These are phyloP conservation scores for Paxillus rubicundulus DNA, from an alignment of 768 basidiomycete genomes.

Conservation along the genomic window DNA sequence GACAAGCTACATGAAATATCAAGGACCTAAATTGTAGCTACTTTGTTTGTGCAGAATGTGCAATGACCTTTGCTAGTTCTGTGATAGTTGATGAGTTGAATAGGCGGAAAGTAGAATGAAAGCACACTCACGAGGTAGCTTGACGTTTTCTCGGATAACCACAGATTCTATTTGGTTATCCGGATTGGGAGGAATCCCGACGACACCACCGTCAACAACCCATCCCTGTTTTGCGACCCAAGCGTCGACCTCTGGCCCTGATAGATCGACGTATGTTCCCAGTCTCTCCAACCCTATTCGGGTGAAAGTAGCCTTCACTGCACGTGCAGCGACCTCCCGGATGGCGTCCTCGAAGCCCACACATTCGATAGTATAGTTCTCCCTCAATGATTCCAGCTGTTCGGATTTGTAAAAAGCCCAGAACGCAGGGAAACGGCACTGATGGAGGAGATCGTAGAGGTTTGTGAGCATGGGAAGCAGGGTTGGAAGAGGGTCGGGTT, in stretches of 20 bases:
- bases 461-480: constrained; percentile 67
- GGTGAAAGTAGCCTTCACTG: constrained; percentile 76
- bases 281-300: constrained; percentile 67
- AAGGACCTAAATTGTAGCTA: constrained; percentile 14
- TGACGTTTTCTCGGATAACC: constrained; percentile 79
- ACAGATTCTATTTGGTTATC: constrained; percentile 88
- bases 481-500: constrained; percentile 75
- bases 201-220: constrained; percentile 57
- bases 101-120: background rate
- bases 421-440: constrained; percentile 86
- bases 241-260: constrained; percentile 56
- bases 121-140: constrained; percentile 65
- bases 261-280: constrained; percentile 66
- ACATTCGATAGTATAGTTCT: constrained; percentile 85
- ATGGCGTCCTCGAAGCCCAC: constrained; percentile 83
- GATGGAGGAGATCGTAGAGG: constrained; percentile 69
- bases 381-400: constrained; percentile 66
- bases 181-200: constrained; percentile 73
- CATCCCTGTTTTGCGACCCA: constrained; percentile 69
- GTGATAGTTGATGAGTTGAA: constrained; percentile 2
- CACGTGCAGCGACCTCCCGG: constrained; percentile 70
- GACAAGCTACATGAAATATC: constrained; percentile 5
- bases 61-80: constrained; percentile 77
- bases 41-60: constrained; percentile 63
- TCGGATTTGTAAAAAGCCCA: constrained; percentile 75